Conservation (phyloP, 768 basidiomycete species). For the Tulasnella sp. region DNA sequence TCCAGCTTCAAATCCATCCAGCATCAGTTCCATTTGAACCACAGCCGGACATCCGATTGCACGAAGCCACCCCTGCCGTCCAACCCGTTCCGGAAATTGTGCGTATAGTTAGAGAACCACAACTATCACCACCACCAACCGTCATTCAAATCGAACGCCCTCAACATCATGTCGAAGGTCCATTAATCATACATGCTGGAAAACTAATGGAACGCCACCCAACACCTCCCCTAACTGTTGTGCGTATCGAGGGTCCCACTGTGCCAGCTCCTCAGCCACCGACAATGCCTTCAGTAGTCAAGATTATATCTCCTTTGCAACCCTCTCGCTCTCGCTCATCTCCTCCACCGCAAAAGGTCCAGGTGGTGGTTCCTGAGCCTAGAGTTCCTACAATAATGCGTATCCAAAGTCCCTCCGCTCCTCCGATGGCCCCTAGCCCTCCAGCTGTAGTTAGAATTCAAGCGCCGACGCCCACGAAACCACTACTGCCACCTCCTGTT, state of each 20-base stretch:
- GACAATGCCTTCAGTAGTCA: neutral
- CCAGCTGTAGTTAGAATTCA: too few species aligned
- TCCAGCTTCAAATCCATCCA: neutral
- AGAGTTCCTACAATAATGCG: too few species aligned
- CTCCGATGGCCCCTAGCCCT: too few species aligned
- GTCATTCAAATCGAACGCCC: neutral
- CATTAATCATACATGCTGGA: neutral
- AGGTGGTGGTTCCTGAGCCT: neutral
- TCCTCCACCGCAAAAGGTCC: neutral
- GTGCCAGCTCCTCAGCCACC: neutral
- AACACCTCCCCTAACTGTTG: conserved; percentile 8
- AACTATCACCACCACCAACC: conserved; percentile 3
- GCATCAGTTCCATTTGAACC: neutral
- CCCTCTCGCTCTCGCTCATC: too few species aligned
- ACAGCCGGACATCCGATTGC: conserved; percentile 12
- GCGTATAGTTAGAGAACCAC: conserved; percentile 6
- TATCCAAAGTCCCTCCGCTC: too few species aligned
- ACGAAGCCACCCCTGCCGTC: conserved; percentile 2
- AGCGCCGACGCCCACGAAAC: too few species aligned
- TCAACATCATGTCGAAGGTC: neutral
- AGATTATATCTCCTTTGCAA: neutral
- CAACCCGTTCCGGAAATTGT: conserved; percentile 3
- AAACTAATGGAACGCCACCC: neutral
- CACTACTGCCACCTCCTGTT: neutral
- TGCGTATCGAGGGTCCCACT: neutral